Conservation (phyloP, 345 rosid genomes). For the Populus ilicifolia region DNA sequence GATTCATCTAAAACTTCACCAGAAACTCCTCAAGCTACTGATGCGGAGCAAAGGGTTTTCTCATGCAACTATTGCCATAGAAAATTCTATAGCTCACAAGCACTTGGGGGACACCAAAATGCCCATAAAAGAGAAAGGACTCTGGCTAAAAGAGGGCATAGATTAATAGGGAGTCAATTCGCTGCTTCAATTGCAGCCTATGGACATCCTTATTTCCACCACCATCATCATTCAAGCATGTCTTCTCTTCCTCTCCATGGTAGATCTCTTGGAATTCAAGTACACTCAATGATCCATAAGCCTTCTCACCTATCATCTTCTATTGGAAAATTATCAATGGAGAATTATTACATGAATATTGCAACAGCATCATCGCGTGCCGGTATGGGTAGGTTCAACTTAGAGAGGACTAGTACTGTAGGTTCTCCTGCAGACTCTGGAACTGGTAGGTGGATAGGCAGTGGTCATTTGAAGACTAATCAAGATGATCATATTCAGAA, state of each 20-base stretch:
- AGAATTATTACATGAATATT: conserved; percentile 14
- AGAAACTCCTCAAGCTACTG: conserved; percentile 17
- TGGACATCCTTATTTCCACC: conserved; percentile 45
- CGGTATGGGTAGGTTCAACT: conserved; percentile 39
- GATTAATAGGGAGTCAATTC: conserved; percentile 28
- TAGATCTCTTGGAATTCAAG: conserved; percentile 61
- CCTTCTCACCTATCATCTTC: conserved; percentile 30
- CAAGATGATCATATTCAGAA: conserved; percentile 51
- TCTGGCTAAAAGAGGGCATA: conserved; percentile 41
- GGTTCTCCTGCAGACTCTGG: conserved; percentile 27
- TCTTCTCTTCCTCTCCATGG: conserved; percentile 50
- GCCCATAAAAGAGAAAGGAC: conserved; percentile 27
- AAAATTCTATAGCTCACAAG: conserved; percentile 26
- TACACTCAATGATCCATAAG: conserved; percentile 59
- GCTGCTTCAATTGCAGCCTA: conserved; percentile 32
- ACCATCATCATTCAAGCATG: conserved; percentile 35
- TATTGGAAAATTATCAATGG: conserved; percentile 38
- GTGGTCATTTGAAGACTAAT: conserved; percentile 21
- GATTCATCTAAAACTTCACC: conserved; percentile 21
- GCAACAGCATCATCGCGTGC: conserved; percentile 20
- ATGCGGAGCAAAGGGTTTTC: conserved; percentile 12
- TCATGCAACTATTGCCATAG: conserved; percentile 26
- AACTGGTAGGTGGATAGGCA: conserved; percentile 25
- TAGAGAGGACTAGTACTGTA: conserved; percentile 18
- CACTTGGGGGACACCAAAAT: conserved; percentile 28